phyloP scores from a whole-genome alignment of 106 monocot genomes.

The Allium cepa region DNA sequence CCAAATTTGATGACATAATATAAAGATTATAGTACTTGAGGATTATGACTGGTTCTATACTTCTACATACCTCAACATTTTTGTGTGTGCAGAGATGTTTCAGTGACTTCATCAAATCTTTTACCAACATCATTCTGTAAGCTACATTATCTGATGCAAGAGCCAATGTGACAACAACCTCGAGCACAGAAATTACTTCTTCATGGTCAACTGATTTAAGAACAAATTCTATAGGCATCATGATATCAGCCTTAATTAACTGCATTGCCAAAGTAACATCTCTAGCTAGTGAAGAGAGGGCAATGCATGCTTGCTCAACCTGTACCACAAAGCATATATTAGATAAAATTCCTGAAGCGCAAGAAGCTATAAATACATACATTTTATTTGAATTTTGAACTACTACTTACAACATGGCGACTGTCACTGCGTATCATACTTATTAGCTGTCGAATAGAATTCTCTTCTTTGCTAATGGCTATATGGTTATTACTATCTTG shows the following conservation, averaged over 20 bases:
- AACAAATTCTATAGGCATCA: slow-evolving; percentile 86
- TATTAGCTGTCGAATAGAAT: slow-evolving; percentile 92
- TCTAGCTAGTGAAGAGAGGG: slow-evolving; percentile 80
- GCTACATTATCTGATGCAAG: slow-evolving; percentile 88
- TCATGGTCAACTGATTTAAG: slow-evolving; percentile 61
- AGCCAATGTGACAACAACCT: slow-evolving; percentile 80
- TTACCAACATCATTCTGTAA: slow-evolving; percentile 82
- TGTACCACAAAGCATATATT: slow-evolving; percentile 18
- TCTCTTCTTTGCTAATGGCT: slow-evolving; percentile 90
- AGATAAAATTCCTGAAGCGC: slow-evolving; percentile 2
- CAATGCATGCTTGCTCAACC: slow-evolving; percentile 97
- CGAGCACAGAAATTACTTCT: slow-evolving; percentile 80
- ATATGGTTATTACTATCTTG: slow-evolving; percentile 75
- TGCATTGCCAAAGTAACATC: slow-evolving; percentile 89
- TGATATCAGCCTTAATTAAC: slow-evolving; percentile 84
- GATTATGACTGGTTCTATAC: too few relatives aligned
- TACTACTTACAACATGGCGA: slow-evolving; percentile 72
- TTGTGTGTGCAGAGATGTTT: slow-evolving; percentile 83
- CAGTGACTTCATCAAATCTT: slow-evolving; percentile 81
- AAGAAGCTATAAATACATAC: neutral
- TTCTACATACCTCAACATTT: slow-evolving; percentile 51
- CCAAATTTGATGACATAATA: too few relatives aligned
- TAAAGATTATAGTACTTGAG: too few relatives aligned
- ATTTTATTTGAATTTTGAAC: neutral
- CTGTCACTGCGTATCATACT: slow-evolving; percentile 96